Conservation (phyloP, 2,329 filamentous ascomycete genomes). For the Colletotrichum sp. region DNA sequence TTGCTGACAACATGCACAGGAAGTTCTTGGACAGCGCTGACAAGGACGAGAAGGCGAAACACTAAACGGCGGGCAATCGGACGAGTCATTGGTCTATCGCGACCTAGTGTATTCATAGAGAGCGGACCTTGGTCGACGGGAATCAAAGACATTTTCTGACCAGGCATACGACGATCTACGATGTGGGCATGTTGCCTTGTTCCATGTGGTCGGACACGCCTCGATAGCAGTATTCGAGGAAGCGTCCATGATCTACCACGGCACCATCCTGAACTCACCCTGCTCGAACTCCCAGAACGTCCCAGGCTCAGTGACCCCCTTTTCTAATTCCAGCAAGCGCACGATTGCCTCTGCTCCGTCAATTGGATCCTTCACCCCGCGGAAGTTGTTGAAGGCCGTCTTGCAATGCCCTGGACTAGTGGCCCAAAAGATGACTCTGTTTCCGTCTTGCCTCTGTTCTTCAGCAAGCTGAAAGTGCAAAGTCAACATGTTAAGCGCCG, state of each 20-base stretch:
- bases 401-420: neutral
- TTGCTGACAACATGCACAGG: constrained; percentile 33
- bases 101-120: constrained; percentile 21
- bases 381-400: neutral
- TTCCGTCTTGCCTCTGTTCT: neutral
- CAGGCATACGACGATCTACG: neutral
- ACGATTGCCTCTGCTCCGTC: neutral
- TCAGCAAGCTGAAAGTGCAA: neutral
- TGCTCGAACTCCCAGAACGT: neutral
- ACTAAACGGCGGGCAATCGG: constrained; percentile 33
- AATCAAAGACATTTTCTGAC: constrained; percentile 21
- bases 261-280: neutral
- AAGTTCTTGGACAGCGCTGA: constrained; percentile 53
- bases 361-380: neutral
- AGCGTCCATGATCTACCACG: neutral
- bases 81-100: constrained; percentile 14
- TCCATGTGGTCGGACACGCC: neutral
- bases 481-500: neutral
- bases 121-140: constrained; percentile 3
- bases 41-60: constrained; percentile 46
- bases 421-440: neutral
- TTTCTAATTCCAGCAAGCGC: neutral
- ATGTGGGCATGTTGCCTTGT: neutral
- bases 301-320: neutral
- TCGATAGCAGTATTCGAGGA: neutral